Evolutionary conservation across 768 basidiomycete species (phyloP).

Genomic region (Boletellus ananiceps): DNA sequence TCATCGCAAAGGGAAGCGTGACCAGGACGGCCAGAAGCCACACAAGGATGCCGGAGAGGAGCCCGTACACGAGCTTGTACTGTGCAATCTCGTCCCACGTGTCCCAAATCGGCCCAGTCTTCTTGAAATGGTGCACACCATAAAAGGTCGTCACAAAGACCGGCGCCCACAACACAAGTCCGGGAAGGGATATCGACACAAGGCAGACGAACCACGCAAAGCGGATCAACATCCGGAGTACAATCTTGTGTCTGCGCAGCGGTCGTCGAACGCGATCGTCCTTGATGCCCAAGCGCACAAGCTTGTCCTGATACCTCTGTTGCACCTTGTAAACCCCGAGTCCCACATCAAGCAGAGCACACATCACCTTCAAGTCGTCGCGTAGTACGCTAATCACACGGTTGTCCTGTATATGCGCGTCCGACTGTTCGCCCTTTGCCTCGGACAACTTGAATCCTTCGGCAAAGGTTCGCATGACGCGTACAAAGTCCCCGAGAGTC

Average conservation of each 20-base stretch:
- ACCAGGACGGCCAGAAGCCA: slow-evolving; percentile 52
- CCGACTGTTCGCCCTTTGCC: slow-evolving; percentile 21
- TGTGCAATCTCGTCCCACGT: slow-evolving; percentile 90
- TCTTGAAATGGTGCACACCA: slow-evolving; percentile 72
- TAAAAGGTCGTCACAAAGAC: slow-evolving; percentile 67
- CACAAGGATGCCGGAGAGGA: slow-evolving; percentile 66
- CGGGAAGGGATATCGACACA: slow-evolving; percentile 63
- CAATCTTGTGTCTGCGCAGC: slow-evolving; percentile 47
- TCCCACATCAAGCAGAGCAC: background rate
- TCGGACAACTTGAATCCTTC: slow-evolving; percentile 62
- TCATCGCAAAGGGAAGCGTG: slow-evolving; percentile 56
- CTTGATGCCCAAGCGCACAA: slow-evolving; percentile 66
- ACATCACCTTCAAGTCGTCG: slow-evolving; percentile 56
- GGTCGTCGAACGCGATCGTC: slow-evolving; percentile 80
- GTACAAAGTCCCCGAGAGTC: slow-evolving; percentile 80
- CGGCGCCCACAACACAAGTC: slow-evolving; percentile 78
- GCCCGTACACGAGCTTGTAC: slow-evolving; percentile 81
- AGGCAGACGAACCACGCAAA: slow-evolving; percentile 60
- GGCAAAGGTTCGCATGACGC: slow-evolving; percentile 68
- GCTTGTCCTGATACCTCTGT: slow-evolving; percentile 71
- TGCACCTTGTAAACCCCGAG: background rate
- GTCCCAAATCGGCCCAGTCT: slow-evolving; percentile 77
- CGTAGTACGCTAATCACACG: slow-evolving; percentile 35
- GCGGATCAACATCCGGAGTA: slow-evolving; percentile 63
- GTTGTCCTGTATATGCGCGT: slow-evolving; percentile 23